phyloP scores from a whole-genome alignment of 2,329 filamentous ascomycete genomes.

The Aspergillus ruber region DNA sequence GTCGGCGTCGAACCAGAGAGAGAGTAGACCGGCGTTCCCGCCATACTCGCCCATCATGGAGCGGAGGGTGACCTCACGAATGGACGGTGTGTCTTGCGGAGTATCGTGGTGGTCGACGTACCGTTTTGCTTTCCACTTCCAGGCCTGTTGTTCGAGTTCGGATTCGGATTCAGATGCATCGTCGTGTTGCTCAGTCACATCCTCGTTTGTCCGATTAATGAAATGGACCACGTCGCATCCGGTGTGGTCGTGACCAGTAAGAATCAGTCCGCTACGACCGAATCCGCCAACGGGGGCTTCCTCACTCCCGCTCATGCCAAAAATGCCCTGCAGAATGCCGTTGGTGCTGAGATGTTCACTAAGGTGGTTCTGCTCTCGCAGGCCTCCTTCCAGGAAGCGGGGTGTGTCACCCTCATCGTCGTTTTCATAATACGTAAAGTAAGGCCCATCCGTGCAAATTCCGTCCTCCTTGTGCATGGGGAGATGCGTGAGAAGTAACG shows the following conservation, averaged over 20 bases:
- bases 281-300: conserved; percentile 54
- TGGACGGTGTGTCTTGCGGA: conserved; percentile 27
- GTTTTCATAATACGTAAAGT: conserved; percentile 70
- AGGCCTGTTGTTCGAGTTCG: conserved; percentile 5
- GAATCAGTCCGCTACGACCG: conserved; percentile 68
- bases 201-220: conserved; percentile 54
- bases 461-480: conserved; percentile 79
- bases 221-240: conserved; percentile 89
- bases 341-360: conserved; percentile 60
- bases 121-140: conserved; percentile 32
- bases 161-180: background rate
- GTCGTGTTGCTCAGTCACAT: background rate
- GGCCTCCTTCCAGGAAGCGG: conserved; percentile 33
- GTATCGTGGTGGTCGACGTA: conserved; percentile 12
- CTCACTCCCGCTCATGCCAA: conserved; percentile 63
- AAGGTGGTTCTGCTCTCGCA: conserved; percentile 89
- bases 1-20: conserved; percentile 76
- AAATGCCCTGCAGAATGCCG: conserved; percentile 76
- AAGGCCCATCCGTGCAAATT: conserved; percentile 75
- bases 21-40: conserved; percentile 85
- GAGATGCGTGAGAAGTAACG: conserved; percentile 83
- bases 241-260: conserved; percentile 93
- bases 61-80: conserved; percentile 85
- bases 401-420: conserved; percentile 51
- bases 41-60: conserved; percentile 98